These are phyloP conservation scores for Apophysomyces ossiformis DNA, from an alignment of 371 early-diverging fungal species.

Conservation along the genomic window DNA sequence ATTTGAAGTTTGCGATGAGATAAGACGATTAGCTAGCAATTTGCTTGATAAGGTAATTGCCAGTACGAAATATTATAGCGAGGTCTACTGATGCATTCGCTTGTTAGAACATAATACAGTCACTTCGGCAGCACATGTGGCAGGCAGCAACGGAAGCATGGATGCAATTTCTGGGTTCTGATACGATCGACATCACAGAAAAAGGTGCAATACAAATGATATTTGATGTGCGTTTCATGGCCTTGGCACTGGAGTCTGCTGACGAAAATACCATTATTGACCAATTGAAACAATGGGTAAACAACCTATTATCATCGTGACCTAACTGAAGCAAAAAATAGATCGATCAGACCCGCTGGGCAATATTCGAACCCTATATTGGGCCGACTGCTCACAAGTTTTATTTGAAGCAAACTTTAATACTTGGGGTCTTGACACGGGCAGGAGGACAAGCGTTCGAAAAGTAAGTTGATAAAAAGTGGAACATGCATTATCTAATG, in stretches of 20 bases:
- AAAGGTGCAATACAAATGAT: conserved; percentile 58
- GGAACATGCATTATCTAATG: background rate
- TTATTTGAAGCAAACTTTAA: conserved; percentile 47
- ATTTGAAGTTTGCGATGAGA: conserved; percentile 52
- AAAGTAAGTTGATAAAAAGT: conserved; percentile 30
- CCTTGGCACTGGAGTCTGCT: conserved; percentile 34
- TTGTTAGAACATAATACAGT: conserved; percentile 20
- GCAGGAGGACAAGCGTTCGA: conserved; percentile 47
- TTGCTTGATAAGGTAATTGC: conserved; percentile 43
- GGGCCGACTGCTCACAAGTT: conserved; percentile 50
- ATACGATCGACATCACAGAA: conserved; percentile 37
- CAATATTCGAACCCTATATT: conserved; percentile 51
- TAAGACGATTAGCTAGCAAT: conserved; percentile 47
- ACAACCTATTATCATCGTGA: background rate
- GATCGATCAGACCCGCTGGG: conserved; percentile 67
- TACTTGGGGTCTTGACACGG: conserved; percentile 54
- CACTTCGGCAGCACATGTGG: conserved; percentile 14
- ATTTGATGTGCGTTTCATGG: conserved; percentile 57
- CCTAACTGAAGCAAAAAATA: conserved; percentile 13
- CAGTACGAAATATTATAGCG: background rate
- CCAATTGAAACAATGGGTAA: conserved; percentile 30
- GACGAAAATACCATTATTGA: conserved; percentile 13
- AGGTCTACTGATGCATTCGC: background rate
- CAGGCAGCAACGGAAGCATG: background rate
- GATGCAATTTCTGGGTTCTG: conserved; percentile 12